These are phyloP conservation scores for Tirmania nivea DNA, from an alignment of 495 filamentous ascomycete species.

Conservation along the genomic window DNA sequence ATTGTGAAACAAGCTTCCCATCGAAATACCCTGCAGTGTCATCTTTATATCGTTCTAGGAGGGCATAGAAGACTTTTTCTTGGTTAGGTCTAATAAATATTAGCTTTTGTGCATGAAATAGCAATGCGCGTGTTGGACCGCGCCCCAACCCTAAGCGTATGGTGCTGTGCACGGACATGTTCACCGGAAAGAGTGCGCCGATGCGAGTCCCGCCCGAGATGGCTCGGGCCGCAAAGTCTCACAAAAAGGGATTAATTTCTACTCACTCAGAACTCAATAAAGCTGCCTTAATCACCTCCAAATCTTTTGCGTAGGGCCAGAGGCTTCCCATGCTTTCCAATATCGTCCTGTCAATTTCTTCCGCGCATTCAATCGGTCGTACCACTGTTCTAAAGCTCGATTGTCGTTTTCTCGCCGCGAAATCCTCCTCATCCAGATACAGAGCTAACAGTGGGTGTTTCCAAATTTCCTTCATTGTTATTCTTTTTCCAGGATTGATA, in stretches of 20 bases:
- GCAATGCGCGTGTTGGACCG: not conserved
- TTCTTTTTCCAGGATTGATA: slow-evolving; percentile 49
- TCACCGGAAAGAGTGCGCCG: too few relatives aligned
- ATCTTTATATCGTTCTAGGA: slow-evolving; percentile 58
- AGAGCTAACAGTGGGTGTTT: slow-evolving; percentile 58
- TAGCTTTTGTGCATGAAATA: slow-evolving; percentile 10
- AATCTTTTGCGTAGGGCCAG: slow-evolving; percentile 38
- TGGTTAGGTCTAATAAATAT: slow-evolving; percentile 43
- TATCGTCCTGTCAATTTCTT: slow-evolving; percentile 55
- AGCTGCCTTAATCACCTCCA: slow-evolving; percentile 45
- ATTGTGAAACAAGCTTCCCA: not conserved
- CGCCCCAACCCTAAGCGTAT: too few relatives aligned
- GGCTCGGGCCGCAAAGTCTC: slow-evolving; percentile 2
- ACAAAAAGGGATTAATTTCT: not conserved
- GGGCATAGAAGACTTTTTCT: slow-evolving; percentile 75
- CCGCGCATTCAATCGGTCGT: slow-evolving; percentile 25
- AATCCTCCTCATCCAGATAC: slow-evolving; percentile 23
- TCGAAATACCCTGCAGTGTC: slow-evolving; percentile 62
- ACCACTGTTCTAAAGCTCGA: slow-evolving; percentile 34
- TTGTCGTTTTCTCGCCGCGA: slow-evolving; percentile 15
- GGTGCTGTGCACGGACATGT: too few relatives aligned
- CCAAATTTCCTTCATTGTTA: slow-evolving; percentile 62
- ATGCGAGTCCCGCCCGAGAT: not conserved
- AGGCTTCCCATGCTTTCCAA: slow-evolving; percentile 64
- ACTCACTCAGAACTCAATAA: slow-evolving; percentile 49